phyloP scores from a whole-genome alignment of 2,329 filamentous ascomycete species.

The Basipetospora chlamydospora region DNA sequence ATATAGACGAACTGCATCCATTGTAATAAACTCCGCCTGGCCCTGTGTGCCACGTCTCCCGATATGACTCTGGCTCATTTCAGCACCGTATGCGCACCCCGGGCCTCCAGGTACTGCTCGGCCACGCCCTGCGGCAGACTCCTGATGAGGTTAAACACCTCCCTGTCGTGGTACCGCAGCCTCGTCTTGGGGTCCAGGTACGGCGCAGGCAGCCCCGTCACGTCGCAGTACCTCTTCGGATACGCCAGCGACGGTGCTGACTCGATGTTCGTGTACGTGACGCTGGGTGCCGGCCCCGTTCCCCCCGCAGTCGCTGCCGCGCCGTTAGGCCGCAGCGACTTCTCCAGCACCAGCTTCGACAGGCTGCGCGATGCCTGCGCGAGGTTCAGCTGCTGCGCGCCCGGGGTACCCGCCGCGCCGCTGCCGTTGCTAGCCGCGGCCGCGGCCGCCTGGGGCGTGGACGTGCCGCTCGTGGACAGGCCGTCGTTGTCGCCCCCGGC shows the following conservation, averaged over 20 bases:
- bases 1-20: too few relatives aligned
- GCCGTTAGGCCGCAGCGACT: conserved; percentile 36
- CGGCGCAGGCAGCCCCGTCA: conserved; percentile 80
- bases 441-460: conserved; percentile 34
- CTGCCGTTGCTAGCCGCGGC: conserved; percentile 20
- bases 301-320: too few relatives aligned
- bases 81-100: conserved; percentile 83
- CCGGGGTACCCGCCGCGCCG: too few relatives aligned
- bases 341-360: conserved; percentile 78
- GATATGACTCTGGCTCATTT: conserved; percentile 42
- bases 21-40: not conserved
- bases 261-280: conserved; percentile 94
- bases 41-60: too few relatives aligned
- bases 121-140: conserved; percentile 66
- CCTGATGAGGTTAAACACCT: conserved; percentile 76
- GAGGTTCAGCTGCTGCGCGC: conserved; percentile 39
- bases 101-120: conserved; percentile 77
- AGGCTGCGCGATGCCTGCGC: conserved; percentile 80
- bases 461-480: conserved; percentile 41
- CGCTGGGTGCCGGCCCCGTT: conserved; percentile 59
- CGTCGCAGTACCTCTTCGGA: conserved; percentile 83
- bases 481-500: conserved; percentile 35
- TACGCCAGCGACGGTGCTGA: conserved; percentile 78
- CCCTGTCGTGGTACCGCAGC: conserved; percentile 81
- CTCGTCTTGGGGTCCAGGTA: conserved; percentile 94